Percentiles rank a stretch among this genome's conserved stretches.
Conservation (phyloP, 371 early-diverging fungal genomes). For the Lichtheimia hyalospora region DNA sequence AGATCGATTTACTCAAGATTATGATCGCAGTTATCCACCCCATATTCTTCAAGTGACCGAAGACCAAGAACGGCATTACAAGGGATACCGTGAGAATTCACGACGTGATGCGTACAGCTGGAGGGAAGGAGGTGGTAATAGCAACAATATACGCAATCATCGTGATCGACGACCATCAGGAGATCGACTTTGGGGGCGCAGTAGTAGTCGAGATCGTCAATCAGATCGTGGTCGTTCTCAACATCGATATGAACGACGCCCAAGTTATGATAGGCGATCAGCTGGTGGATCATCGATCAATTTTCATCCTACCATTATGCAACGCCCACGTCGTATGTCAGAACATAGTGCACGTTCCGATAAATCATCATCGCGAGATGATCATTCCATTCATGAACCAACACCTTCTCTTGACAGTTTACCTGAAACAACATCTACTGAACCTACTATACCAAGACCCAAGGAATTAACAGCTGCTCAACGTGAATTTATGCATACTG, state of each 20-base stretch:
- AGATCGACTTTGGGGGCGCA: constrained; percentile 3
- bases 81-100: not conserved
- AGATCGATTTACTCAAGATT: constrained; percentile 50
- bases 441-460: not conserved
- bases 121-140: not conserved
- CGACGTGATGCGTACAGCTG: constrained; percentile 4
- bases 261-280: constrained; percentile 4
- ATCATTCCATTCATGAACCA: constrained; percentile 1
- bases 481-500: constrained; percentile 42
- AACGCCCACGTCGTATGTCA: constrained; percentile 33
- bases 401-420: not conserved
- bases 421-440: not conserved
- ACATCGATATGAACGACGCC: constrained; percentile 7
- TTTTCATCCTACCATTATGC: constrained; percentile 24
- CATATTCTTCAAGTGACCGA: constrained; percentile 21
- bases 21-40: constrained; percentile 47
- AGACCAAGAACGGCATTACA: constrained; percentile 4
- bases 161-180: constrained; percentile 1
- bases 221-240: not conserved
- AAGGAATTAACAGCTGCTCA: constrained; percentile 36
- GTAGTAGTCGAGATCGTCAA: not conserved
- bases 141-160: not conserved
- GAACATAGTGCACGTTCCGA: constrained; percentile 31
- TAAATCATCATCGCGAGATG: constrained; percentile 15
- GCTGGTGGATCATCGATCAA: not conserved